Evolutionary conservation across 1,284 basidiomycete species (phyloP).

Genomic region (Inonotus obliquus): DNA sequence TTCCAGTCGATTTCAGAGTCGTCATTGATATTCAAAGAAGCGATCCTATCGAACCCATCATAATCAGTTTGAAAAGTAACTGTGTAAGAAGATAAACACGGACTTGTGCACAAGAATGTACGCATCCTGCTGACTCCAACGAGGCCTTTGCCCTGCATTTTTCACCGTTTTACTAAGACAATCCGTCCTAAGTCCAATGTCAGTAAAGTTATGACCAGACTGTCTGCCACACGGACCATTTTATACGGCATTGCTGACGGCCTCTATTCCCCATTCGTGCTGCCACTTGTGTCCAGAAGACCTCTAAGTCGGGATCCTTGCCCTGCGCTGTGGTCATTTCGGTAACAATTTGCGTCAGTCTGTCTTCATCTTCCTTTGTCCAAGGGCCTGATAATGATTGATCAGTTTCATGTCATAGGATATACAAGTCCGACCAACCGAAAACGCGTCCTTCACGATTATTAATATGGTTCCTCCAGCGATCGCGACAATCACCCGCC

Average conservation of each 20-base stretch:
- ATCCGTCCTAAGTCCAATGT: constrained; percentile 52
- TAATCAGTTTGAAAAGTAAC: not conserved
- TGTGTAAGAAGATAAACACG: constrained; percentile 24
- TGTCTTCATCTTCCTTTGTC: constrained; percentile 69
- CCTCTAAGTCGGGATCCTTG: constrained; percentile 65
- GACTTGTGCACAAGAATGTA: constrained; percentile 79
- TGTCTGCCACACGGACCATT: constrained; percentile 51
- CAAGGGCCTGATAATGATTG: constrained; percentile 46
- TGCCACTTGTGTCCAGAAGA: constrained; percentile 77
- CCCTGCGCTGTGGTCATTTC: constrained; percentile 67
- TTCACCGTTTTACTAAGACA: constrained; percentile 66
- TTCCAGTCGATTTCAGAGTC: constrained; percentile 87
- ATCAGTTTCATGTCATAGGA: constrained; percentile 1
- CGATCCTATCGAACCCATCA: constrained; percentile 45
- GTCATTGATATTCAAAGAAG: constrained; percentile 65
- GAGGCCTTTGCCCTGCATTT: constrained; percentile 57
- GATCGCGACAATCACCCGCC: constrained; percentile 77
- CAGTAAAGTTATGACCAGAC: not conserved
- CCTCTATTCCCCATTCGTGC: constrained; percentile 72
- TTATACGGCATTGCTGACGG: constrained; percentile 78
- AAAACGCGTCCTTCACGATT: constrained; percentile 50
- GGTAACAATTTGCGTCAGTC: constrained; percentile 64
- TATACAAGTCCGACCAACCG: constrained; percentile 34
- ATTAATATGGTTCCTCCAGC: constrained; percentile 74
- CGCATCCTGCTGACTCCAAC: constrained; percentile 73